These are phyloP conservation scores for Xylaria digitata DNA, from an alignment of 2,329 filamentous ascomycete species.

Conservation along the genomic window DNA sequence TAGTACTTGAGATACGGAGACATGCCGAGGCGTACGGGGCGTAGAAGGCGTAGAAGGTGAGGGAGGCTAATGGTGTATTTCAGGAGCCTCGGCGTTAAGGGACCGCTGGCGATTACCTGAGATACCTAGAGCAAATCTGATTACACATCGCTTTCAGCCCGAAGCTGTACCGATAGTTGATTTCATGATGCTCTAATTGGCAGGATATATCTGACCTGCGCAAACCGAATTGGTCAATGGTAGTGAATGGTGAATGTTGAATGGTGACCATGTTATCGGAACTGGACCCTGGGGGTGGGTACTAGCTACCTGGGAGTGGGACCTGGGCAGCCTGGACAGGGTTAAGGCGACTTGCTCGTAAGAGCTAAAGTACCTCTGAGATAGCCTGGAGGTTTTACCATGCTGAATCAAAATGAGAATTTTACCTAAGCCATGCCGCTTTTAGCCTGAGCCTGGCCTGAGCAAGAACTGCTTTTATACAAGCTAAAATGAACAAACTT, in stretches of 20 bases:
- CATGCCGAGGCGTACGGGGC: constrained; percentile 19
- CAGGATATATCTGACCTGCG: not conserved
- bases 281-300: too few relatives aligned
- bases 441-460: too few relatives aligned
- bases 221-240: not conserved
- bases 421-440: too few relatives aligned
- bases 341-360: too few relatives aligned
- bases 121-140: constrained; percentile 33
- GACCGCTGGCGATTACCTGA: constrained; percentile 18
- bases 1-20: constrained; percentile 17
- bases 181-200: not conserved
- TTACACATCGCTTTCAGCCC: constrained; percentile 6
- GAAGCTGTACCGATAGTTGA: constrained; percentile 1
- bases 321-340: too few relatives aligned
- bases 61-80: constrained; percentile 19
- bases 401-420: too few relatives aligned
- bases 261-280: not conserved
- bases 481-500: too few relatives aligned
- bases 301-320: too few relatives aligned
- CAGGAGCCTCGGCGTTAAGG: constrained; percentile 34
- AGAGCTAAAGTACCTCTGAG: too few relatives aligned
- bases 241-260: not conserved
- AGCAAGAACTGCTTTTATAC: too few relatives aligned
- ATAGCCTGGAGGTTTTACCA: too few relatives aligned
- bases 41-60: constrained; percentile 18